Base-by-base conservation (phyloP, 2,329 filamentous ascomycete genomes). In the Penicillium sp. region DNA sequence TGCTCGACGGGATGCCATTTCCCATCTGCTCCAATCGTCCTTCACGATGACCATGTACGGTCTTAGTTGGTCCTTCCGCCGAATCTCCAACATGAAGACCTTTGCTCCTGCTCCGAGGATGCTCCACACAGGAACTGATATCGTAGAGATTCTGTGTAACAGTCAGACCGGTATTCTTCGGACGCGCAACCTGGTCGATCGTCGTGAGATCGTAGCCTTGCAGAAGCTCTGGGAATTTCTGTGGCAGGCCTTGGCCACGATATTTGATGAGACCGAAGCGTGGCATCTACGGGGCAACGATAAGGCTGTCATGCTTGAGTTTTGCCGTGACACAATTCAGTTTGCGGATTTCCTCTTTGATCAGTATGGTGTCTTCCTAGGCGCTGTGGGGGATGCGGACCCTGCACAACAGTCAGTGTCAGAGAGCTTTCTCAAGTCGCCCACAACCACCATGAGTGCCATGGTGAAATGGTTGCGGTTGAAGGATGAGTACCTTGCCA, bases 261-360 rank as follows among this genome's bases (percentile, higher is more conserved):
- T 91, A 11, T 96, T 96, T 57, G 75, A 81, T 28, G 81, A 84
- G 45, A 94, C 90, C 3, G 89, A 95, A 59, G 71, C 72, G 8
- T 98, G 93, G 93, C 88, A 87, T 49, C 72, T 79, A 15, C 63
- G 69, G 32, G 65, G 70, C 3, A 80, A 87, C 43, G 83, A 91
- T 35, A 93, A 88, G 60, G 68, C 74, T 14, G 74, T 80, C 38
- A 90, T 98, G 87, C 84, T 89, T 56, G 83, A 95, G 41, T 96
- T 97, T 57, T 96, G 90, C 60, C 83, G 93, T 51, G 88, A 95
- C 59, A 86, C 87, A 10, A 98, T 98, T 80, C 88, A 97, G 56
- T 86, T 95, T 58, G 90, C 91, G 1, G 87, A 94, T 58, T 77
- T 79, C 23, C 76, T 95, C 2, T 86, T 97, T 58, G 83, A 87